A percentile compares a stretch with the other conserved stretches of the same genome.
Conservation (phyloP, 495 filamentous ascomycete genomes). For the Zalerion maritima region DNA sequence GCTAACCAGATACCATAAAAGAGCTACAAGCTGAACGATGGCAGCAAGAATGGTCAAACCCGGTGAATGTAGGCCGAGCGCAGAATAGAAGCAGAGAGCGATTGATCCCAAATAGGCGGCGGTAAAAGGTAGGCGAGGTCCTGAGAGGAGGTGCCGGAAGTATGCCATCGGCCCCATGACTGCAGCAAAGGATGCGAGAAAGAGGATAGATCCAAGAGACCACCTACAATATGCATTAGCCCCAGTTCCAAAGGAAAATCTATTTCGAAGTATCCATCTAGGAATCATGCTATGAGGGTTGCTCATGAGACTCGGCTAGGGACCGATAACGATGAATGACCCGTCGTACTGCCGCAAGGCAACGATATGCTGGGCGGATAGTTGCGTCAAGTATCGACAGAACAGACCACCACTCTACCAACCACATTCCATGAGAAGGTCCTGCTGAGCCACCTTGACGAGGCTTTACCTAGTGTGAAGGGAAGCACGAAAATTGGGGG, state of each 20-base stretch:
- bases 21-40: conserved; percentile 63
- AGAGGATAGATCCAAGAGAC: conserved; percentile 82
- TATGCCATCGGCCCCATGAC: conserved; percentile 82
- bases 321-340: conserved; percentile 1
- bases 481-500: conserved; percentile 11
- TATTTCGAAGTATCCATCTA: no score
- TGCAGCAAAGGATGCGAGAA: conserved; percentile 84
- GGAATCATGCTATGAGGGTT: no score
- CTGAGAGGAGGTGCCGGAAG: conserved; percentile 70
- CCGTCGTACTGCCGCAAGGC: conserved; percentile 1
- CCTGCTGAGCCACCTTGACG: no score
- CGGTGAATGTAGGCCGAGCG: conserved; percentile 63
- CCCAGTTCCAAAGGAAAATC: no score
- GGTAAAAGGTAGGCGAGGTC: conserved; percentile 79
- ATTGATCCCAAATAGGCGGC: conserved; percentile 96
- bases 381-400: no score
- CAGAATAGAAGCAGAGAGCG: conserved; percentile 76
- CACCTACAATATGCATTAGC: conserved; percentile 44
- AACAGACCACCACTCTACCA: no score
- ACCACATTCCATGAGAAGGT: no score
- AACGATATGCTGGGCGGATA: no score
- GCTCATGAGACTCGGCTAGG: no score
- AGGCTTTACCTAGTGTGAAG: no score
- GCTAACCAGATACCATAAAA: conserved; percentile 90
- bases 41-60: conserved; percentile 72